phyloP scores from a whole-genome alignment of 495 filamentous ascomycete genomes.

The Eremomyces bilateralis region DNA sequence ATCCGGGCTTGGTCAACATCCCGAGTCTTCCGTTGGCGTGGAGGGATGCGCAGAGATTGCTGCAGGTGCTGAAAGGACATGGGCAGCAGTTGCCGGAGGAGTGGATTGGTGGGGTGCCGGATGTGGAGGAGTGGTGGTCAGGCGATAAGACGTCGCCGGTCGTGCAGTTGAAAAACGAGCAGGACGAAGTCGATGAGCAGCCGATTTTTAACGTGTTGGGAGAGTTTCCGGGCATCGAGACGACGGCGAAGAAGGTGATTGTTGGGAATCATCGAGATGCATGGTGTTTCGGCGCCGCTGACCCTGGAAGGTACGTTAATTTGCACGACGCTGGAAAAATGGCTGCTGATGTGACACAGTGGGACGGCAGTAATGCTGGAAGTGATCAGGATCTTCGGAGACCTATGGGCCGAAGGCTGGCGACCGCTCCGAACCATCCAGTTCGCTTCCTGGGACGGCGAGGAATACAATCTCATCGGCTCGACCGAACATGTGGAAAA shows the following conservation, averaged over 20 bases:
- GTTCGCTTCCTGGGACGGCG: conserved; percentile 88
- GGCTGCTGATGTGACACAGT: background rate
- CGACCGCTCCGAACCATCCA: conserved; percentile 78
- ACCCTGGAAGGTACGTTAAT: conserved; percentile 31
- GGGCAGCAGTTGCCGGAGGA: conserved; percentile 46
- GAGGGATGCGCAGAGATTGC: conserved; percentile 63
- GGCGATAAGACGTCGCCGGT: conserved; percentile 53
- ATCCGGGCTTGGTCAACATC: conserved; percentile 53
- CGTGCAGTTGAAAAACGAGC: conserved; percentile 69
- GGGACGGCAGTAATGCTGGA: conserved; percentile 86
- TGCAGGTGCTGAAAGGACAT: conserved; percentile 55
- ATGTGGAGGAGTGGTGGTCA: conserved; percentile 60
- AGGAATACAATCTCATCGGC: conserved; percentile 83
- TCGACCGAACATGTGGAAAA: conserved; percentile 88
- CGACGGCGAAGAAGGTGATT: conserved; percentile 65
- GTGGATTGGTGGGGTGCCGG: conserved; percentile 57
- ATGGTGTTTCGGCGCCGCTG: conserved; percentile 73
- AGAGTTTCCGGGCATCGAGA: conserved; percentile 59
- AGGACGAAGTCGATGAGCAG: conserved; percentile 63
- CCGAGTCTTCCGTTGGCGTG: conserved; percentile 76
- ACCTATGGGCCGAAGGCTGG: conserved; percentile 57
- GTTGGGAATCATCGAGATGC: conserved; percentile 88
- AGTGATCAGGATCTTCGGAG: conserved; percentile 60
- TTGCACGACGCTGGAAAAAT: background rate
- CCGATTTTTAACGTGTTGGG: conserved; percentile 83